A percentile compares a stretch with the other conserved stretches of the same genome.
phyloP scores from a whole-genome alignment of 495 filamentous ascomycete genomes.

The Annulohypoxylon maeteangense region DNA sequence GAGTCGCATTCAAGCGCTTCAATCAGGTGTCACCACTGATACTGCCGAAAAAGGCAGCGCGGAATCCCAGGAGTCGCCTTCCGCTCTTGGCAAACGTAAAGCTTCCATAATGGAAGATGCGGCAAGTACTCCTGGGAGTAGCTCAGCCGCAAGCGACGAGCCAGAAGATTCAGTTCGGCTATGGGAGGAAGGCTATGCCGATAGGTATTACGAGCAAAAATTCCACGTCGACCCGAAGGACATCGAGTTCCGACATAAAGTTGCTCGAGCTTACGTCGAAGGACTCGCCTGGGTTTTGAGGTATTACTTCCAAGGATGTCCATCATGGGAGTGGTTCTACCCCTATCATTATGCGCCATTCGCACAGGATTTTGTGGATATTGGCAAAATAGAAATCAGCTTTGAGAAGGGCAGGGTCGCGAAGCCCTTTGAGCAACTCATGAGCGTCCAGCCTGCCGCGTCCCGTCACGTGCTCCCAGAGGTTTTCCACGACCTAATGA shows the following conservation, averaged over 20 bases:
- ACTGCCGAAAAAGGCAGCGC: conserved; percentile 32
- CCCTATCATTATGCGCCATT: conserved; percentile 99
- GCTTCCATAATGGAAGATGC: conserved; percentile 68
- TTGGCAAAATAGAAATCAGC: conserved; percentile 77
- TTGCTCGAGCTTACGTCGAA: conserved; percentile 93
- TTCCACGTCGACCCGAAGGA: conserved; percentile 87
- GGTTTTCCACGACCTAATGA: conserved; percentile 90
- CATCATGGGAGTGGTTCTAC: conserved; percentile 99
- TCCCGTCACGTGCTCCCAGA: conserved; percentile 91
- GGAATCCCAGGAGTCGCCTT: conserved; percentile 48
- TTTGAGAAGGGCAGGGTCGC: conserved; percentile 92
- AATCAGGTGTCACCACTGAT: conserved; percentile 43
- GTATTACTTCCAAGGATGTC: conserved; percentile 98
- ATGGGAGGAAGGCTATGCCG: conserved; percentile 95
- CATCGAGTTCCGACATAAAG: conserved; percentile 87
- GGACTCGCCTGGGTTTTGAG: conserved; percentile 97
- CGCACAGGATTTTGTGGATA: conserved; percentile 90
- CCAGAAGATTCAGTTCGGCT: conserved; percentile 82
- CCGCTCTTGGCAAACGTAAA: conserved; percentile 65
- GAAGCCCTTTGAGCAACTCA: conserved; percentile 94
- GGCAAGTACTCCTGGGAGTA: conserved; percentile 61
- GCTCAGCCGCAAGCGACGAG: conserved; percentile 55
- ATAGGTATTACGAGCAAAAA: conserved; percentile 97
- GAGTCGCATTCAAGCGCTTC: conserved; percentile 73
- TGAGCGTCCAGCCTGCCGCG: conserved; percentile 94